Evolutionary conservation across 192 early-diverging fungal species (phyloP).

Genomic region (Linnemannia hyalina): DNA sequence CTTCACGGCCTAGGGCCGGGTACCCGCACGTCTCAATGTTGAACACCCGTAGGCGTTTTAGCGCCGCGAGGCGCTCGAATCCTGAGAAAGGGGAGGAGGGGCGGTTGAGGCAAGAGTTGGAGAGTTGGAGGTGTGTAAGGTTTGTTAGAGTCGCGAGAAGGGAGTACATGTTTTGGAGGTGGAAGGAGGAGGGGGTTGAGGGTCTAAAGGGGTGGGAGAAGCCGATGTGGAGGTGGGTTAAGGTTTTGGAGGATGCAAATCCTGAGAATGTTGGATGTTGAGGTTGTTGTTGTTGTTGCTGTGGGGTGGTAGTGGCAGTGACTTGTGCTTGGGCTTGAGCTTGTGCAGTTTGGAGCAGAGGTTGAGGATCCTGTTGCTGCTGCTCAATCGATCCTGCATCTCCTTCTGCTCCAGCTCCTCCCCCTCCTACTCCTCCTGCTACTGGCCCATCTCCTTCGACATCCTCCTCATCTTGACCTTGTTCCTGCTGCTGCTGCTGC

Average conservation of each 20-base stretch:
- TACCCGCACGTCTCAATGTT: slow-evolving; percentile 44
- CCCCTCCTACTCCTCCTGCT: no score
- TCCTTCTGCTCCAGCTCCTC: not conserved
- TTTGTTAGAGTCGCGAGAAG: slow-evolving; percentile 22
- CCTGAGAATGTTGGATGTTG: not conserved
- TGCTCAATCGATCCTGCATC: not conserved
- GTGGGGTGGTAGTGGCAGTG: not conserved
- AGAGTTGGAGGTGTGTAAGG: slow-evolving; percentile 26
- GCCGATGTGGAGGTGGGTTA: slow-evolving; percentile 23
- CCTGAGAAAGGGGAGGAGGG: not conserved
- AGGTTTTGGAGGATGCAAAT: slow-evolving; percentile 13
- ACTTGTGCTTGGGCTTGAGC: not conserved
- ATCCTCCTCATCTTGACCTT: no score
- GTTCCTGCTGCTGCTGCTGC: not conserved
- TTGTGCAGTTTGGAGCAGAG: not conserved
- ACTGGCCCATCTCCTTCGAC: no score
- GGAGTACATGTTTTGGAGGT: slow-evolving; percentile 12
- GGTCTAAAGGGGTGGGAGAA: slow-evolving; percentile 29
- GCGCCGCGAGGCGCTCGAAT: not conserved
- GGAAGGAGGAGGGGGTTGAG: not conserved
- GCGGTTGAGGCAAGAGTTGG: slow-evolving; percentile 33
- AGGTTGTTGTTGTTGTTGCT: not conserved
- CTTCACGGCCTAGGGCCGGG: not conserved
- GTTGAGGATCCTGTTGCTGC: not conserved
- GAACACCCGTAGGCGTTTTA: slow-evolving; percentile 14